Base-by-base conservation (phyloP, 495 filamentous ascomycete genomes). In the Podospora tetraspora region DNA sequence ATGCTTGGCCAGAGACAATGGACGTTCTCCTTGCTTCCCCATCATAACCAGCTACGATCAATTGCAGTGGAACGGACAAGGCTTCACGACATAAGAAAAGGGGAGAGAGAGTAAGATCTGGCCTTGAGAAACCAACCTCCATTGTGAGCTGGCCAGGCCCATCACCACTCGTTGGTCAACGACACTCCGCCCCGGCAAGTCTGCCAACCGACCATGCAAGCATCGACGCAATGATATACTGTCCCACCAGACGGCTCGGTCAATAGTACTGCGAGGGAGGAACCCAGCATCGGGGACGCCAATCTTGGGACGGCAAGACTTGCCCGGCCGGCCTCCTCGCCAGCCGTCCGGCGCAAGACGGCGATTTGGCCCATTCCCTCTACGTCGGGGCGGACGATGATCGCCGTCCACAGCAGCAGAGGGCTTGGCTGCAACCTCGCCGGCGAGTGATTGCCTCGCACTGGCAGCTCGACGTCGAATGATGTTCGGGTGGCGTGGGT, bases 361-460 rank as follows among this genome's bases (percentile, higher is more conserved):
- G 19, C 10, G 13, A 13, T 24, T 60, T 1, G 61, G 34, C 56
- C 57, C 52, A 3, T n/a, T 66, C 62, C 34, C 66, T 64, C 62
- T 12, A 6, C 64, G 61, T 24, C 6, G 27, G 21, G 21, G 10
- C 21, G 37, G 16, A 57, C 52, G 22, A 32, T 43, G 60, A 67
- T 66, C 65, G 32, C 25, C 57, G 61, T 21, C 57, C 37, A 64
- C 70, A 68, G 57, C 37, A 21, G 23, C 64, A 37, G 22, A 21
- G 22, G 19, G 27, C 56, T 68, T 71, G 63, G 57, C 25, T 72
- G 66, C 52, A 52, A 65, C 70, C 67, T 64, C 43, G 57, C 59
- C 24, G 59, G 64, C 60, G 61, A 59, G 62, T 67, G 70, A 69
- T 72, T 57, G 61, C 37, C 30, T 61, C 63, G 60, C 63, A 29